A percentile compares a stretch with the other conserved stretches of the same genome.
Conservation (phyloP, 2,329 filamentous ascomycete species). For the Colletotrichum viniferum region DNA sequence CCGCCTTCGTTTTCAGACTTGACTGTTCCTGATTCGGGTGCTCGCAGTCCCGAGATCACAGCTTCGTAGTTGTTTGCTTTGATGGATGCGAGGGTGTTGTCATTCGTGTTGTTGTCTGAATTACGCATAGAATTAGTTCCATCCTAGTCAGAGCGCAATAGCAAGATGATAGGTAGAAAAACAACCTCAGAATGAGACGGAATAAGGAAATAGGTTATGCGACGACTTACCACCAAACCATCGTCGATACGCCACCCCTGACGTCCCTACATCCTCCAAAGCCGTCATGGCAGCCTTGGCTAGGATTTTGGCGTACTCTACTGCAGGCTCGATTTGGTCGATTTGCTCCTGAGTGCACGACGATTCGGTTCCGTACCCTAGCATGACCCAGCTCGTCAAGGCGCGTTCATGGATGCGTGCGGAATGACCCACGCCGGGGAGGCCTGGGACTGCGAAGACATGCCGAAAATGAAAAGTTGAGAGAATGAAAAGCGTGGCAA, state of each 20-base stretch:
- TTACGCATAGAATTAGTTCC: background rate
- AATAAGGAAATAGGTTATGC: background rate
- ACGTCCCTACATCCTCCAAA: background rate
- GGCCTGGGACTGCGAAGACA: background rate
- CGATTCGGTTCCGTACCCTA: background rate
- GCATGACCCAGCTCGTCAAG: background rate
- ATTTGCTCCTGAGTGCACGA: background rate
- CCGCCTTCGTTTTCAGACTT: background rate
- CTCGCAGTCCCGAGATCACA: background rate
- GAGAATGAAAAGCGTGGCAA: background rate
- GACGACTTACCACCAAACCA: background rate
- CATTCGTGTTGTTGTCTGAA: background rate
- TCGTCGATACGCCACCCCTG: background rate
- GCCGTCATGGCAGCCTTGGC: background rate
- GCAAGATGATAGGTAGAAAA: accelerated
- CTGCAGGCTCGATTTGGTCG: background rate
- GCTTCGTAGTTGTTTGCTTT: background rate
- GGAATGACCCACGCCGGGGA: accelerated
- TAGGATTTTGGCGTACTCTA: background rate
- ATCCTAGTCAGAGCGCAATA: accelerated
- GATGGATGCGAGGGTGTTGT: background rate
- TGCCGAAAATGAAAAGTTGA: background rate
- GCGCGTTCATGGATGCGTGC: background rate
- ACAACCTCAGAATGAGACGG: background rate
- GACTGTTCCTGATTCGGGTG: background rate